These are phyloP conservation scores for Fusarium musae DNA, from an alignment of 2,329 filamentous ascomycete genomes.

Conservation along the genomic window DNA sequence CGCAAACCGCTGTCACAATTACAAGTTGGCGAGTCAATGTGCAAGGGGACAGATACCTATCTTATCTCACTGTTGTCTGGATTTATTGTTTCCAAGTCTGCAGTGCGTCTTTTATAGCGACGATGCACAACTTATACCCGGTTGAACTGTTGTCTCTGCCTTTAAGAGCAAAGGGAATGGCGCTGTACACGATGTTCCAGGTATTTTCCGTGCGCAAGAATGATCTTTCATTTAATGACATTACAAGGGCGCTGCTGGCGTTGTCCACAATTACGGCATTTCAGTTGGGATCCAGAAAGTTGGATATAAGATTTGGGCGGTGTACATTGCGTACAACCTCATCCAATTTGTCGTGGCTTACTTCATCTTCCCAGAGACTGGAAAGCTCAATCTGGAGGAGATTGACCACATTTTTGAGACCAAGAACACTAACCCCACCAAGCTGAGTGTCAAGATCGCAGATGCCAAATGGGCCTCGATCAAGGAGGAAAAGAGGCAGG, in stretches of 20 bases:
- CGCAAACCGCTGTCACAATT: slow-evolving; percentile 38
- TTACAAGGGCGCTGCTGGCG: slow-evolving; percentile 31
- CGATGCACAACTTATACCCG: slow-evolving; percentile 41
- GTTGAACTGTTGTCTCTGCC: slow-evolving; percentile 38
- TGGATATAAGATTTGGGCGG: slow-evolving; percentile 40
- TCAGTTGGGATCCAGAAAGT: slow-evolving; percentile 33
- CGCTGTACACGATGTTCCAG: slow-evolving; percentile 40
- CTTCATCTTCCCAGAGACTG: slow-evolving; percentile 38
- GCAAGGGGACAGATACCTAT: neutral
- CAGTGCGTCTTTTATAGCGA: slow-evolving; percentile 40
- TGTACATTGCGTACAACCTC: slow-evolving; percentile 38
- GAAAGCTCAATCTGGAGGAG: slow-evolving; percentile 38
- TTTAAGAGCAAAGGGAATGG: slow-evolving; percentile 40
- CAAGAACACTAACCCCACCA: slow-evolving; percentile 17
- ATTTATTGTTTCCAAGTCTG: slow-evolving; percentile 40
- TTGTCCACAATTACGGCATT: slow-evolving; percentile 39
- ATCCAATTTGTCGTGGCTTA: slow-evolving; percentile 33
- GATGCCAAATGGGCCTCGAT: slow-evolving; percentile 26
- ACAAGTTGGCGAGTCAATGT: slow-evolving; percentile 31
- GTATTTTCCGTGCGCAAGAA: neutral
- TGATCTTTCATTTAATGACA: no score
- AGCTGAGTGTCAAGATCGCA: slow-evolving; percentile 25
- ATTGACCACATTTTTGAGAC: slow-evolving; percentile 43
- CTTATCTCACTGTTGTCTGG: slow-evolving; percentile 34
- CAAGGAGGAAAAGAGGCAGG: slow-evolving; percentile 21